Evolutionary conservation across 129 eudicot genomes (phyloP).

Genomic region (Saposhnikovia divaricata): DNA sequence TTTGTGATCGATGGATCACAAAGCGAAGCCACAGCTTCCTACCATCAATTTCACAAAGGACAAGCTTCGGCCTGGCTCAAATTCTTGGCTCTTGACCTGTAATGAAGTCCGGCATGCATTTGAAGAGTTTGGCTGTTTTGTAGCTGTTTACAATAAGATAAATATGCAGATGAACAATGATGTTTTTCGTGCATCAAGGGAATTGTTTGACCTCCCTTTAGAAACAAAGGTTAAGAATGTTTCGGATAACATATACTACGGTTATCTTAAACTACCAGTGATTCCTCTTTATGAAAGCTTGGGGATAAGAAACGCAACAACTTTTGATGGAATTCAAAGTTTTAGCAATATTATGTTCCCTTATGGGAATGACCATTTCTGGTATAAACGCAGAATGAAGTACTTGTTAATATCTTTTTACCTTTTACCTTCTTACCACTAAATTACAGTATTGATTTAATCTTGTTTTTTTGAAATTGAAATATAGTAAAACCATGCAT

Average conservation of each 20-base stretch:
- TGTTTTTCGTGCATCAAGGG: slow-evolving; percentile 15
- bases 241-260: slow-evolving; percentile 19
- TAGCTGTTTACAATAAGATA: slow-evolving; percentile 24
- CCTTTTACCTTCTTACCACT: neutral
- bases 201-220: slow-evolving; percentile 30
- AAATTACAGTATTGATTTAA: neutral
- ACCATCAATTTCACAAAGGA: slow-evolving; percentile 16
- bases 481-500: slow-evolving; percentile 25
- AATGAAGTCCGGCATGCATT: slow-evolving; percentile 20
- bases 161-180: slow-evolving; percentile 14
- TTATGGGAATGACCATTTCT: slow-evolving; percentile 32
- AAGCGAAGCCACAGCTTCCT: slow-evolving; percentile 19
- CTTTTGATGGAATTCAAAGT: slow-evolving; percentile 10
- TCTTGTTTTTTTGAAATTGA: neutral
- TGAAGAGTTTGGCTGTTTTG: slow-evolving; percentile 35
- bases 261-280: slow-evolving; percentile 18
- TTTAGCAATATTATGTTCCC: slow-evolving; percentile 36
- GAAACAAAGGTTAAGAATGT: slow-evolving; percentile 26
- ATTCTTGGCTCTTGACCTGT: slow-evolving; percentile 22
- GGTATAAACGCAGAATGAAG: slow-evolving; percentile 5
- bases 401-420: neutral
- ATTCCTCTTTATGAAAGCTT: slow-evolving; percentile 34
- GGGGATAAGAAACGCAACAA: slow-evolving; percentile 26
- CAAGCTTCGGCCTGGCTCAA: slow-evolving; percentile 13
- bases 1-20: neutral